Percentiles rank a stretch among this genome's conserved stretches.
Evolutionary conservation across 2,329 filamentous ascomycete genomes (phyloP).

Genomic region (Malbranchea cinnamomea): DNA sequence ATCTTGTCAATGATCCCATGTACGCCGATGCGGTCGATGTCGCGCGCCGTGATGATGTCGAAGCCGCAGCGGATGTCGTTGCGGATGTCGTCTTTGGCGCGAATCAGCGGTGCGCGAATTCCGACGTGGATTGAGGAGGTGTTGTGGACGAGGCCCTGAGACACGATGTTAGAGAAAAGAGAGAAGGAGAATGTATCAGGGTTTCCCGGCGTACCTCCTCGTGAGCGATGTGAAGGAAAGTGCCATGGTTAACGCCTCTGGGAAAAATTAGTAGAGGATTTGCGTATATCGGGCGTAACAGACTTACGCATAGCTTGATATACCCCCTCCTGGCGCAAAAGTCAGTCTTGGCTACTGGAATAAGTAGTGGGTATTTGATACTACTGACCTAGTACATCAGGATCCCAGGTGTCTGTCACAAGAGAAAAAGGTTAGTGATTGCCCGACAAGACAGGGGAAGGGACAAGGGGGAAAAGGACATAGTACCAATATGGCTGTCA

Average conservation of each 20-base stretch:
- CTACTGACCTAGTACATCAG: constrained; percentile 30
- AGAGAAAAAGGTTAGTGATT: constrained; percentile 4
- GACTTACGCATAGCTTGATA: constrained; percentile 36
- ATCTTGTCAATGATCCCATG: constrained; percentile 56
- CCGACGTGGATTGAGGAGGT: constrained; percentile 42
- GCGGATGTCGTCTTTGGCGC: constrained; percentile 35
- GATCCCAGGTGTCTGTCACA: constrained; percentile 62
- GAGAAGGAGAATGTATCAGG: constrained; percentile 71
- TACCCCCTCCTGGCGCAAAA: constrained; percentile 27
- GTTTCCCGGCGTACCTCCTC: constrained; percentile 68
- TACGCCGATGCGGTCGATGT: constrained; percentile 69
- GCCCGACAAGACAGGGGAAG: constrained; percentile 39
- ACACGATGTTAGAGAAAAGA: constrained; percentile 50
- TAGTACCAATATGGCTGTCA: constrained; percentile 50
- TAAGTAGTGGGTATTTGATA: constrained; percentile 4
- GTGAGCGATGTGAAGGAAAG: constrained; percentile 80
- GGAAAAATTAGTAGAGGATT: constrained; percentile 34
- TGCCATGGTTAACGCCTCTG: constrained; percentile 69
- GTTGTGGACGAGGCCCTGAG: constrained; percentile 37
- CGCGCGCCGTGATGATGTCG: constrained; percentile 62
- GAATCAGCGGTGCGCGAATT: constrained; percentile 37
- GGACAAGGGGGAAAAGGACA: constrained; percentile 25
- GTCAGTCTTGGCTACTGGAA: background rate
- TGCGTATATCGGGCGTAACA: background rate
- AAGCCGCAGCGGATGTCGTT: constrained; percentile 59